Evolutionary conservation across 768 basidiomycete genomes (phyloP).

Genomic region (Tephrocybe sp.): DNA sequence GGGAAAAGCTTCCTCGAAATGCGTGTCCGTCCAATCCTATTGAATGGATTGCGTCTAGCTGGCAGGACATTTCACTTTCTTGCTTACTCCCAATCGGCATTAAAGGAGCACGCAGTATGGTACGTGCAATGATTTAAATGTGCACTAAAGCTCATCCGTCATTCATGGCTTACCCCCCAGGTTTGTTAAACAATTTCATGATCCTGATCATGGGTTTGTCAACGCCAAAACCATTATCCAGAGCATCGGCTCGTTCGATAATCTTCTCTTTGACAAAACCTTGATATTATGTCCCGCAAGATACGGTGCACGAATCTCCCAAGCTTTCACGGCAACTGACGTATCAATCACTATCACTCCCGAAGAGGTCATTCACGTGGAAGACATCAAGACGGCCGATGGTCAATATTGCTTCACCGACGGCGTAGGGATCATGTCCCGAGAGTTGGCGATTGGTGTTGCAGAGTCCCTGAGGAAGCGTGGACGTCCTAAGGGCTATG

Average conservation of each 20-base stretch:
- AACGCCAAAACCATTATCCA: slow-evolving; percentile 50
- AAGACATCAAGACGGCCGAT: slow-evolving; percentile 33
- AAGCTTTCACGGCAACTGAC: slow-evolving; percentile 75
- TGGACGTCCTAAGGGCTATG: slow-evolving; percentile 29
- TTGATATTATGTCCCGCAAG: slow-evolving; percentile 64
- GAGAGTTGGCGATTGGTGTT: slow-evolving; percentile 49
- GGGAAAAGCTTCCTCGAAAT: slow-evolving; percentile 44
- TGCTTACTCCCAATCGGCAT: slow-evolving; percentile 71
- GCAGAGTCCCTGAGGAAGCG: slow-evolving; percentile 37
- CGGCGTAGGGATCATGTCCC: slow-evolving; percentile 66
- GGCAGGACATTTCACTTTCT: slow-evolving; percentile 58
- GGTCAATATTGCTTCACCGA: slow-evolving; percentile 59
- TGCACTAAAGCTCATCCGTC: not conserved
- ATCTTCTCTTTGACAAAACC: slow-evolving; percentile 39
- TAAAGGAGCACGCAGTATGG: slow-evolving; percentile 67
- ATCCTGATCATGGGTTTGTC: slow-evolving; percentile 25
- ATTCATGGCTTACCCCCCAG: too few relatives aligned
- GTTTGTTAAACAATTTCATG: slow-evolving; percentile 60
- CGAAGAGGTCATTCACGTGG: slow-evolving; percentile 43
- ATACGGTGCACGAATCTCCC: slow-evolving; percentile 69
- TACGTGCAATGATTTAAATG: slow-evolving; percentile 16
- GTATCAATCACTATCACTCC: slow-evolving; percentile 44
- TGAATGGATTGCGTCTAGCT: slow-evolving; percentile 51
- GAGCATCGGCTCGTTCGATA: slow-evolving; percentile 52
- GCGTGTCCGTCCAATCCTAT: slow-evolving; percentile 44